phyloP scores from a whole-genome alignment of 441 rosid species.

The Adansonia rubrostipa region DNA sequence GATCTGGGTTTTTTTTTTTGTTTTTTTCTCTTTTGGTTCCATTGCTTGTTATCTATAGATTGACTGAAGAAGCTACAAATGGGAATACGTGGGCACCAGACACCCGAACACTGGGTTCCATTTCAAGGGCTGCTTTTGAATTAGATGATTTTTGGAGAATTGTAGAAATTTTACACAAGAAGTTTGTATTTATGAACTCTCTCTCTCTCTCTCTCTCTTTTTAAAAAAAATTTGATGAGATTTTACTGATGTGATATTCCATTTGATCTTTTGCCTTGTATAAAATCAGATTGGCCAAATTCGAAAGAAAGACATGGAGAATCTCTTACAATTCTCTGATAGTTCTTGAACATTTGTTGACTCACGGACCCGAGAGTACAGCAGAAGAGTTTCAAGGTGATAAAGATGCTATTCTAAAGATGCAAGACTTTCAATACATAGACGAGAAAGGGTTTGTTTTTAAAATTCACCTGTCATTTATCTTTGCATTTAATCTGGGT shows the following conservation, averaged over 20 bases:
- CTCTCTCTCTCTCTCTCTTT: background rate
- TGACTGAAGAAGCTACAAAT: slow-evolving; percentile 87
- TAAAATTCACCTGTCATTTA: background rate
- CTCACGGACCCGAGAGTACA: slow-evolving; percentile 94
- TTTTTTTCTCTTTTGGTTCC: background rate
- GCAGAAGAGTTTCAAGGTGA: slow-evolving; percentile 75
- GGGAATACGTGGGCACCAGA: slow-evolving; percentile 72
- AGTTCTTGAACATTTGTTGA: slow-evolving; percentile 76
- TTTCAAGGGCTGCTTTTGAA: slow-evolving; percentile 93
- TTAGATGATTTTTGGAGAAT: slow-evolving; percentile 84
- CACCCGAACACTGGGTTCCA: slow-evolving; percentile 60
- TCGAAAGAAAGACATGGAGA: slow-evolving; percentile 85
- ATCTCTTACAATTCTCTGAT: slow-evolving; percentile 70
- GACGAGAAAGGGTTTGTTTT: slow-evolving; percentile 80
- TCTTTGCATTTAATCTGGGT: background rate
- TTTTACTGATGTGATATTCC: background rate
- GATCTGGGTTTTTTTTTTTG: background rate
- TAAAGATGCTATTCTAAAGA: slow-evolving; percentile 52
- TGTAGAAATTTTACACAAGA: slow-evolving; percentile 76
- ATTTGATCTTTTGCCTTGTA: background rate
- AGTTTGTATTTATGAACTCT: slow-evolving; percentile 40
- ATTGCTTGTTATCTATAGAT: slow-evolving; percentile 41
- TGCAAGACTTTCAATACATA: slow-evolving; percentile 65
- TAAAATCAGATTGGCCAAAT: slow-evolving; percentile 59
- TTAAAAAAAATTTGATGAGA: background rate